phyloP scores from a whole-genome alignment of 192 early-diverging fungal species.

The Allomyces javanicus region DNA sequence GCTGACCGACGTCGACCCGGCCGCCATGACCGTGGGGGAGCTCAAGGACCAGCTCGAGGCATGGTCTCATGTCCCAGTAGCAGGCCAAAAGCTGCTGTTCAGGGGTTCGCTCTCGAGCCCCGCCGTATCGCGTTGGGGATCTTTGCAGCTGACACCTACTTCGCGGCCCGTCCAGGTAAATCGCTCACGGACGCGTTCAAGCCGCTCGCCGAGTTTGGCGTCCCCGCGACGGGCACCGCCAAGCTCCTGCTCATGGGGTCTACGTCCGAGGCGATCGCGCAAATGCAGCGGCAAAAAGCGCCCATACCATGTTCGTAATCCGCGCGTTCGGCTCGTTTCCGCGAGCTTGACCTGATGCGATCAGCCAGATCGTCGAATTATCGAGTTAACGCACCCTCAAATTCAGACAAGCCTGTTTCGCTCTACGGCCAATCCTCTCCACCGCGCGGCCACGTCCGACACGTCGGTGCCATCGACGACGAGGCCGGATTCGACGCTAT shows the following conservation, averaged over 20 bases:
- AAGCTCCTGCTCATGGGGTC: conserved; percentile 39
- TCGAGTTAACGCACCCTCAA: conserved; percentile 1
- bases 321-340: not conserved
- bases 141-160: too few species aligned
- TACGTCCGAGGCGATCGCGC: conserved; percentile 12
- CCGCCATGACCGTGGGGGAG: conserved; percentile 11
- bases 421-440: not conserved
- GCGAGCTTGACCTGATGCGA: too few species aligned
- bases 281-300: conserved; percentile 11
- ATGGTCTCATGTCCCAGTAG: conserved; percentile 13
- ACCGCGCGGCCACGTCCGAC: not conserved
- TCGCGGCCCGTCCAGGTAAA: not conserved
- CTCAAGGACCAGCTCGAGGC: conserved; percentile 19
- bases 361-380: too few species aligned
- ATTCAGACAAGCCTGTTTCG: conserved; percentile 1
- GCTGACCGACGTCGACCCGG: not conserved
- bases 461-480: conserved; percentile 1
- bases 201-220: conserved; percentile 3
- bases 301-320: conserved; percentile 2
- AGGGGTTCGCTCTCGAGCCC: conserved; percentile 12
- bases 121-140: too few species aligned
- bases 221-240: conserved; percentile 9
- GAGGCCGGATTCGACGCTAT: conserved; percentile 40
- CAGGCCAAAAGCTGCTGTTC: conserved; percentile 31
- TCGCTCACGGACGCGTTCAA: conserved; percentile 6